A percentile compares a stretch with the other conserved stretches of the same genome.
phyloP scores from a whole-genome alignment of 2,329 filamentous ascomycete species.

The Periconia digitata region DNA sequence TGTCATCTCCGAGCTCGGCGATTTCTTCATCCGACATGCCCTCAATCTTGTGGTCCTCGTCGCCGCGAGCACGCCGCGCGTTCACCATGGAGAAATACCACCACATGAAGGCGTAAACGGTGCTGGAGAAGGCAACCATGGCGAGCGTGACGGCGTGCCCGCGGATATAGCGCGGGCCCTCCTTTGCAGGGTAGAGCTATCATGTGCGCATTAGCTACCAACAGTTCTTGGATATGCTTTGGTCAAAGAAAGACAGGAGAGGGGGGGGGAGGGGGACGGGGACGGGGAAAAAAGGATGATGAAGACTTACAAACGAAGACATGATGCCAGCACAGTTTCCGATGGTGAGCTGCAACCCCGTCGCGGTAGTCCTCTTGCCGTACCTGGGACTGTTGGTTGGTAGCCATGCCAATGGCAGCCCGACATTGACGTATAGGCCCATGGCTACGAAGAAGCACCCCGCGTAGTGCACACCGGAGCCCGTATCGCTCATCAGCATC shows the following conservation, averaged over 20 bases:
- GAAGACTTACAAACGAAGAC: constrained; percentile 69
- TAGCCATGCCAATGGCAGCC: constrained; percentile 60
- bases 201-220: background rate
- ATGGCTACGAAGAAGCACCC: constrained; percentile 76
- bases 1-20: constrained; percentile 49
- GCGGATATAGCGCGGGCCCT: constrained; percentile 52
- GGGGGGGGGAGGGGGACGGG: background rate
- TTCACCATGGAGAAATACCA: constrained; percentile 43
- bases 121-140: constrained; percentile 49
- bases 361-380: constrained; percentile 73
- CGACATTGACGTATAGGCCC: constrained; percentile 66
- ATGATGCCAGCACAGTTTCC: constrained; percentile 74
- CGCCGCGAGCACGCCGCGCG: constrained; percentile 39
- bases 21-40: constrained; percentile 48
- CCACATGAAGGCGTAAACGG: constrained; percentile 43
- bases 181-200: constrained; percentile 49
- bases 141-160: constrained; percentile 57
- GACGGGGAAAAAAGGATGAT: constrained; percentile 13
- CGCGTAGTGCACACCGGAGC: constrained; percentile 69
- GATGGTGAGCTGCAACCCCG: constrained; percentile 69
- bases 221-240: too few species aligned
- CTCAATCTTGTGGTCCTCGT: constrained; percentile 44
- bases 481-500: constrained; percentile 62
- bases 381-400: constrained; percentile 72
- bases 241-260: background rate